Evolutionary conservation across 1,284 basidiomycete genomes (phyloP), one percentile per base, ranked within the genome.

Genomic region (Anthracocystis walkeri): DNA sequence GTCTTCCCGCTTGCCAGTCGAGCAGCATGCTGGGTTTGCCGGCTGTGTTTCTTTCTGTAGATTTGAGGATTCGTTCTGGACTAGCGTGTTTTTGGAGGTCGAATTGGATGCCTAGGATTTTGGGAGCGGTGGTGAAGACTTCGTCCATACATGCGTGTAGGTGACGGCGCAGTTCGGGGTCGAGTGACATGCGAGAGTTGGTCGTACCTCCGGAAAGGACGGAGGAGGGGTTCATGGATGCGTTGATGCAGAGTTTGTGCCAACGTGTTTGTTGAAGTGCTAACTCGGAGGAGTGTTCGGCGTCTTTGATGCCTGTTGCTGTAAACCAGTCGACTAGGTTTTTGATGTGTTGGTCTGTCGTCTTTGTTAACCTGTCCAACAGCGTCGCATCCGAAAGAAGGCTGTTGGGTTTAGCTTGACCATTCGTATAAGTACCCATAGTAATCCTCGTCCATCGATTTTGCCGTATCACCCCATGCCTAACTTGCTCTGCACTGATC

Each of bases 211-310:
- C 85, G 4, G 86, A 85, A n/a, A 87, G 82, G 23, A 87, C 86
- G 2, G 86, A 79, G 18, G 84, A 86, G 0, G 86, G 86, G 71
- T 87, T 87, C 84, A 87, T 86, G 10, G 84, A 77, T 4, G 85
- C 83, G 72, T 87, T 87, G 78, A 86, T 86, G 80, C 84, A 84
- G 21, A 85, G 77, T 73, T 87, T 87, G 78, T 87, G 87, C 87
- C 87, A 87, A 7, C 87, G 80, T 4, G 87, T 84, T 45, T 87
- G 79, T 74, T 87, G 87, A 20, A 87, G 74, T 14, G 79, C 84
- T 25, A 76, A 66, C 56, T 87, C 86, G 21, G 80, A 69, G 63
- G 85, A 78, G n/a, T 70, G 75, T 70, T 87, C 86, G 7, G 86
- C 86, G 71, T 87, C 87, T 46, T 80, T 82, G 60, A 87, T 84